Base-by-base conservation (phyloP, 768 basidiomycete genomes). In the Termitomyces sp. region DNA sequence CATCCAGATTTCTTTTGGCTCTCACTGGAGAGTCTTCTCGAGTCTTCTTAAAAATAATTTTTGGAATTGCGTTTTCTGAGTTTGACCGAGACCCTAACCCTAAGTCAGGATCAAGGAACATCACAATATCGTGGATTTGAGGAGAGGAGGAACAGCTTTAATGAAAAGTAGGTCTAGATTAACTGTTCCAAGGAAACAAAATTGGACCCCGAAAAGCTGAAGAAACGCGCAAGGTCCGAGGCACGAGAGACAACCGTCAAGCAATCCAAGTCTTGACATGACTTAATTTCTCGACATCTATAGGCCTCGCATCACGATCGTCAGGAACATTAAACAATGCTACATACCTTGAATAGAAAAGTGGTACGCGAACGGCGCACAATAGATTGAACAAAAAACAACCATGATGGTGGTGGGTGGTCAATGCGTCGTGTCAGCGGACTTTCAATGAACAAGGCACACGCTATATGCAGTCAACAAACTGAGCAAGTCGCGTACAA, bases 371-470 rank as follows among this genome's bases (percentile, higher is more conserved):
- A 25, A 35, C 8, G 32, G 16, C 34, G 34, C 19, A 35, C 23
- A 23, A 25, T 25, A 37, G 10, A 1, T 10, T 11, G 35, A 27
- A 53, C 8, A 29, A 37, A 21, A 25, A 25, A 40, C 40, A n/a
- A 21, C 43, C 53, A 44, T 25, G 16, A 63, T 62, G 63, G 57
- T 60, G 68, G 64, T 74, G 72, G 19, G 68, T 77, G 76, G 76
- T 75, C 76, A 73, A 74, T 71, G 77, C 75, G 77, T 69, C 62
- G 64, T 69, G 68, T 61, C 66, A 74, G 73, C 75, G 75, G 76
- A 78, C 75, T 77, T 77, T 77, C 65, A 78, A 78, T 58, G 57
- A 53, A 51, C n/a, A 44, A 58, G 44, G 57, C 50, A 53, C 50
- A 44, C 66, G 70, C 40, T 57, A 57, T 56, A 67, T 67, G 61